phyloP scores from a whole-genome alignment of 805 yeast genomes.

The Candida peoriensis region DNA sequence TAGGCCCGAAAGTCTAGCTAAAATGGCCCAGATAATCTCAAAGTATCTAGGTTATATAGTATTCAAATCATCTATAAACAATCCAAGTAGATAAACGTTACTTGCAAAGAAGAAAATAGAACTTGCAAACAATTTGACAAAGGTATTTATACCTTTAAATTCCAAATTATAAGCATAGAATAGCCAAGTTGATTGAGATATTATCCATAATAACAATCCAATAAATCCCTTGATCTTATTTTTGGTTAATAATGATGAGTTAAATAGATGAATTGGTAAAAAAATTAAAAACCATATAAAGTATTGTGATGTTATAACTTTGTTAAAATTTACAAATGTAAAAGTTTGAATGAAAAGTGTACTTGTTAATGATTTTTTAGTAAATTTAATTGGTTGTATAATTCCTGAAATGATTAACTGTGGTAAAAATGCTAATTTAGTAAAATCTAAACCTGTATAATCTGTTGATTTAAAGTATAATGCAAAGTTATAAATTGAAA shows the following conservation, averaged over 20 bases:
- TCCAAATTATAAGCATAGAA: slow-evolving; percentile 73
- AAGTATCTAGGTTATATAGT: no score
- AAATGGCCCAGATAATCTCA: no score
- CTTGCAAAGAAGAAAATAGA: slow-evolving; percentile 54
- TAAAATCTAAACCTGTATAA: slow-evolving; percentile 27
- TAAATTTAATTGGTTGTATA: slow-evolving; percentile 46
- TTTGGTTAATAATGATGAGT: slow-evolving; percentile 31
- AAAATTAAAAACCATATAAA: slow-evolving; percentile 91
- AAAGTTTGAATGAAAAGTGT: slow-evolving; percentile 73
- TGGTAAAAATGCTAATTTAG: slow-evolving; percentile 74
- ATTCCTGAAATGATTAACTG: slow-evolving; percentile 61
- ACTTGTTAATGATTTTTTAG: slow-evolving; percentile 37
- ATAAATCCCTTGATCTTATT: slow-evolving; percentile 33
- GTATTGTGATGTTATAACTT: slow-evolving; percentile 90
- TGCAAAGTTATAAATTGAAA: slow-evolving; percentile 77
- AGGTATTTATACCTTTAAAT: slow-evolving; percentile 66
- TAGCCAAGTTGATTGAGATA: slow-evolving; percentile 75
- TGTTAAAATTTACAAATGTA: slow-evolving; percentile 72
- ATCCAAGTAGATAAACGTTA: slow-evolving; percentile 57
- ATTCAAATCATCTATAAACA: slow-evolving; percentile 50
- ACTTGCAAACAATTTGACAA: slow-evolving; percentile 51
- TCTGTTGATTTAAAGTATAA: slow-evolving; percentile 56
- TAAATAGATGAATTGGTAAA: slow-evolving; percentile 64
- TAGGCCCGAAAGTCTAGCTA: no score
- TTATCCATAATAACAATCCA: slow-evolving; percentile 55